Evolutionary conservation across 2,329 filamentous ascomycete species (phyloP).

Genomic region (Rutstroemia sp.): DNA sequence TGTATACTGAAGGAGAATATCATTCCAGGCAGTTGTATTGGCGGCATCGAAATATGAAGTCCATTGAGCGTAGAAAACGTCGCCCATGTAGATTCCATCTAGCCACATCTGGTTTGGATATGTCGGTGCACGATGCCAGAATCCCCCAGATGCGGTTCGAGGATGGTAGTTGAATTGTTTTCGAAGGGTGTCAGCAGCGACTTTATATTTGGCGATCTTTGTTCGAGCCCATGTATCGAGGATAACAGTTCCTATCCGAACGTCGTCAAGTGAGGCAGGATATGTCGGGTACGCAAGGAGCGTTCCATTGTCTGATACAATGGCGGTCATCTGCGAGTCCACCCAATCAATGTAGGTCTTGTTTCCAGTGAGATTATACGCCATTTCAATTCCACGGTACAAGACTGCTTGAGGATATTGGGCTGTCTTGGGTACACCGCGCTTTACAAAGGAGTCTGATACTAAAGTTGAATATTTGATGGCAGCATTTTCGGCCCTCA

Average conservation of each 20-base stretch:
- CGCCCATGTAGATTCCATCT: constrained; percentile 42
- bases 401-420: constrained; percentile 5
- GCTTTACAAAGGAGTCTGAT: constrained; percentile 3
- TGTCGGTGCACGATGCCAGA: constrained; percentile 34
- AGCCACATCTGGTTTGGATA: constrained; percentile 52
- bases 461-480: constrained; percentile 4
- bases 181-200: constrained; percentile 40
- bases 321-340: constrained; percentile 38
- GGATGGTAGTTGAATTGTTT: constrained; percentile 41
- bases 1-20: constrained; percentile 24
- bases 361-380: constrained; percentile 37
- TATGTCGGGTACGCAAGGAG: constrained; percentile 38
- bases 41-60: constrained; percentile 16
- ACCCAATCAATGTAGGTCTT: constrained; percentile 38
- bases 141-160: constrained; percentile 42
- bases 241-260: constrained; percentile 37
- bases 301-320: constrained; percentile 41
- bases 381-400: constrained; percentile 16
- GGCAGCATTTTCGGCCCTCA: neutral
- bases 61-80: constrained; percentile 25
- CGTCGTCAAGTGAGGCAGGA: constrained; percentile 44
- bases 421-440: neutral
- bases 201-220: constrained; percentile 40
- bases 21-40: constrained; percentile 26
- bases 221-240: constrained; percentile 24